Conservation (phyloP, 192 early-diverging fungal genomes). For the Rhizoclosmatium sp. region DNA sequence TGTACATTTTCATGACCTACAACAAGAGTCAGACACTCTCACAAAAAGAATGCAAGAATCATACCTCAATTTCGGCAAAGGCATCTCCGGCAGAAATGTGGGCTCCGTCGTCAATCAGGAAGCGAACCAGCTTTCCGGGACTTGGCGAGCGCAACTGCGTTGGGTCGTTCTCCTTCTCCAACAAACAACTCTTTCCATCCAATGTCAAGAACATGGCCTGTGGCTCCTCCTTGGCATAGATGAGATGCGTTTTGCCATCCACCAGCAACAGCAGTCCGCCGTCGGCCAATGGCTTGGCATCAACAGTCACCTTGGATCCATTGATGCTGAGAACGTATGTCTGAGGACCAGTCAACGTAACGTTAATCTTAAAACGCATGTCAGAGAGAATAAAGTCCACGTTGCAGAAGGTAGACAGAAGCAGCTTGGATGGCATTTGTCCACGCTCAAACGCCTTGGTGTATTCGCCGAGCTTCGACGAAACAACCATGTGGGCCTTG, state of each 20-base stretch:
- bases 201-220: conserved; percentile 87
- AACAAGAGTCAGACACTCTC: not conserved
- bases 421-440: conserved; percentile 81
- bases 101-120: conserved; percentile 90
- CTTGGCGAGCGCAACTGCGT: conserved; percentile 95
- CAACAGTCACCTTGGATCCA: conserved; percentile 81
- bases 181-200: conserved; percentile 87
- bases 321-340: conserved; percentile 83
- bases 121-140: conserved; percentile 95
- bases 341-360: conserved; percentile 80
- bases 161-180: conserved; percentile 98
- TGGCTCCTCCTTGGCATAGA: conserved; percentile 90
- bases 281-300: conserved; percentile 87
- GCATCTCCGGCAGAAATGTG: conserved; percentile 90
- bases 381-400: conserved; percentile 95
- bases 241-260: conserved; percentile 90
- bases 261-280: conserved; percentile 90
- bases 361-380: conserved; percentile 90
- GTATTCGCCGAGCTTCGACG: conserved; percentile 76
- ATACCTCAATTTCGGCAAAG: conserved; percentile 96
- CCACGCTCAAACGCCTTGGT: conserved; percentile 88
- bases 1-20: conserved; percentile 99
- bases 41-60: conserved; percentile 3
- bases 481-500: conserved; percentile 78
- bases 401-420: conserved; percentile 74